These are phyloP conservation scores for Globisporangium cystogenes DNA, from an alignment of 352 stramenopile genomes.

Conservation along the genomic window DNA sequence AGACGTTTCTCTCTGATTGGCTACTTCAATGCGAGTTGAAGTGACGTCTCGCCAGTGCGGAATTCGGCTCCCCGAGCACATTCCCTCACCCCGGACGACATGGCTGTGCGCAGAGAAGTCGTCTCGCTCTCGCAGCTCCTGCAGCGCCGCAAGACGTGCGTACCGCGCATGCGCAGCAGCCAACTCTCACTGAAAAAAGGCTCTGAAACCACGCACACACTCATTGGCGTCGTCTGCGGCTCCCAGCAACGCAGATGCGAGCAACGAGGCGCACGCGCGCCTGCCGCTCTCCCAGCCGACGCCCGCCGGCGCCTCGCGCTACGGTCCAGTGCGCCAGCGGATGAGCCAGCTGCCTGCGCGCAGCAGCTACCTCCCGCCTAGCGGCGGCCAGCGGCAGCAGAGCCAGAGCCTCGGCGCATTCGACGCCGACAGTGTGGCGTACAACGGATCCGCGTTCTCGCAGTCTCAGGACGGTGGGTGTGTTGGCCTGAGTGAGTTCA, in stretches of 20 bases:
- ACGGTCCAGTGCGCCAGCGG: conserved; percentile 8
- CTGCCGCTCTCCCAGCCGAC: conserved; percentile 7
- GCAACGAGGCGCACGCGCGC: background rate
- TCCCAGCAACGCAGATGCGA: conserved; percentile 1
- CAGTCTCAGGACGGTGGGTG: conserved; percentile 14
- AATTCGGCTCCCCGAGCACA: conserved; percentile 5
- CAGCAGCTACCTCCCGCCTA: background rate
- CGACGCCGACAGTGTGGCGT: conserved; percentile 2
- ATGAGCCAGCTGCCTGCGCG: conserved; percentile 6
- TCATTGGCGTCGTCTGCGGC: conserved; percentile 5
- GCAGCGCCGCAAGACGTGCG: conserved; percentile 36
- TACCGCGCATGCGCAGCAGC: conserved; percentile 2
- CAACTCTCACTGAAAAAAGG: no score
- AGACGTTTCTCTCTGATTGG: conserved; percentile 9
- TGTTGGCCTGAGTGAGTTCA: no score
- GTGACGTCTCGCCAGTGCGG: conserved; percentile 1
- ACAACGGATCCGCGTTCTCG: background rate
- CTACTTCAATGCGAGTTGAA: conserved; percentile 9
- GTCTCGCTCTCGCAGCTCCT: conserved; percentile 72
- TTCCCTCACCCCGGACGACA: conserved; percentile 9
- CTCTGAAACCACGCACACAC: no score
- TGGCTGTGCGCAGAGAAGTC: conserved; percentile 63
- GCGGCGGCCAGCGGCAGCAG: background rate
- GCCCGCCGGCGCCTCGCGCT: conserved; percentile 4
- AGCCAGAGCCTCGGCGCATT: conserved; percentile 6